Conservation (phyloP, 108 stramenopile genomes). For the Bacterosira constricta region DNA sequence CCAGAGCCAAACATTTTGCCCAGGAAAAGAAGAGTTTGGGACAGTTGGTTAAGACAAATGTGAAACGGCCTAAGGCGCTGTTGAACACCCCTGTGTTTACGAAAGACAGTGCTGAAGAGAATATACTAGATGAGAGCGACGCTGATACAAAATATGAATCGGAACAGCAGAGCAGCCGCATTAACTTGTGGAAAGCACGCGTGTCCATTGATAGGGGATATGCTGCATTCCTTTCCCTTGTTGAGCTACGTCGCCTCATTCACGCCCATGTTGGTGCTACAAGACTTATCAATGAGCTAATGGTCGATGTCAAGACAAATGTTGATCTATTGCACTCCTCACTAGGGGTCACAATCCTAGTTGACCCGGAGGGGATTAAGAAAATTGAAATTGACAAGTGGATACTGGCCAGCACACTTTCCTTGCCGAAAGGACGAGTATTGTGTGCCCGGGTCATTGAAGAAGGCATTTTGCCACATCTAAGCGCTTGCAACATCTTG, state of each 20-base stretch:
- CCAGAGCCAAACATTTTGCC: constrained; percentile 74
- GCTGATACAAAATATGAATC: constrained; percentile 29
- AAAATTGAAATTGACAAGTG: constrained; percentile 37
- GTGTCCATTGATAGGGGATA: constrained; percentile 81
- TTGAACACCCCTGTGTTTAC: constrained; percentile 61
- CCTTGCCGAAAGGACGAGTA: constrained; percentile 74
- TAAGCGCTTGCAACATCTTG: constrained; percentile 65
- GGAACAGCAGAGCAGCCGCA: constrained; percentile 46
- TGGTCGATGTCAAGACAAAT: constrained; percentile 67
- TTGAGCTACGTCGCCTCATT: constrained; percentile 65
- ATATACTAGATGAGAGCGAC: constrained; percentile 30
- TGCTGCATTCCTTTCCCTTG: constrained; percentile 71
- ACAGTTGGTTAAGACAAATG: constrained; percentile 67
- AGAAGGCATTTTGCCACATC: constrained; percentile 75
- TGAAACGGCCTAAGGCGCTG: constrained; percentile 78
- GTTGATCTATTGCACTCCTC: constrained; percentile 71
- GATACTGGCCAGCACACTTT: constrained; percentile 38
- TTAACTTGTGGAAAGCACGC: constrained; percentile 82
- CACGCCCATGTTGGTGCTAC: constrained; percentile 40
- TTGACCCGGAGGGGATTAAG: constrained; percentile 19
- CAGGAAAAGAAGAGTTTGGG: constrained; percentile 70
- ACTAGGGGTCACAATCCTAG: constrained; percentile 56
- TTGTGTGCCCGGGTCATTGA: constrained; percentile 73
- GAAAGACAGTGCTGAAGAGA: constrained; percentile 18
- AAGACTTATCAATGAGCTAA: constrained; percentile 50